phyloP scores from a whole-genome alignment of 352 stramenopile species.

The Globisporangium canariense region DNA sequence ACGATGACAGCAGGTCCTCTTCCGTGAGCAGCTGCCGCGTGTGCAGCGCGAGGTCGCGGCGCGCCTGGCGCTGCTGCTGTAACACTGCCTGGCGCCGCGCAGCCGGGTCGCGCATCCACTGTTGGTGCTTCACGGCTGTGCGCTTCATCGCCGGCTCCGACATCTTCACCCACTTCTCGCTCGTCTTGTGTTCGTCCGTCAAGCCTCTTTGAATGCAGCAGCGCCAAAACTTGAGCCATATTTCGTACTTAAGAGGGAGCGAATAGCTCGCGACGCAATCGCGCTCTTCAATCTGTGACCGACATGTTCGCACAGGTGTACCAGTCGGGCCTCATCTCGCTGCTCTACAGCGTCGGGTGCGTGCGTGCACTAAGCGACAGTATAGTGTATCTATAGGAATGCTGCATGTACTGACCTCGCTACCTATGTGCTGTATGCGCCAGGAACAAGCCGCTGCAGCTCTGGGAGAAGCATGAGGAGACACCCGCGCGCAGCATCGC shows the following conservation, averaged over 20 bases:
- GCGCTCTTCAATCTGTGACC: background rate
- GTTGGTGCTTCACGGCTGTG: constrained; percentile 58
- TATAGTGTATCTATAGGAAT: too few species aligned
- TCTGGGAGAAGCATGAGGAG: constrained; percentile 56
- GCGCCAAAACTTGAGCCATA: background rate
- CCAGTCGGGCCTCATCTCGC: constrained; percentile 51
- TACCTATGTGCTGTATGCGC: background rate
- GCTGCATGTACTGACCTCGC: background rate
- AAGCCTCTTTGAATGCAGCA: background rate
- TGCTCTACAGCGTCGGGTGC: constrained; percentile 64
- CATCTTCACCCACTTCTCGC: background rate
- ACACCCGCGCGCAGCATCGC: constrained; percentile 23
- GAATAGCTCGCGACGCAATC: background rate
- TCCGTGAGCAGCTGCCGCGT: constrained; percentile 54
- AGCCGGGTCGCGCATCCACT: constrained; percentile 60
- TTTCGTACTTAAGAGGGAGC: background rate
- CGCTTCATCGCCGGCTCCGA: constrained; percentile 29
- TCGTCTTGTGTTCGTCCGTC: background rate
- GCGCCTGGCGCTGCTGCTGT: constrained; percentile 66
- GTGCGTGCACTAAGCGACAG: constrained; percentile 2
- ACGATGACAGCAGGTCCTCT: constrained; percentile 25
- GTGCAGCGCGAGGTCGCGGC: constrained; percentile 76
- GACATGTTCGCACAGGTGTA: constrained; percentile 48
- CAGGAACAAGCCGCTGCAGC: constrained; percentile 51
- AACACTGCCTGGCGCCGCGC: constrained; percentile 55